Evolutionary conservation across 306 rosid species (phyloP), one percentile per base, ranked within the genome.

Genomic region (Rosa lucieae): DNA sequence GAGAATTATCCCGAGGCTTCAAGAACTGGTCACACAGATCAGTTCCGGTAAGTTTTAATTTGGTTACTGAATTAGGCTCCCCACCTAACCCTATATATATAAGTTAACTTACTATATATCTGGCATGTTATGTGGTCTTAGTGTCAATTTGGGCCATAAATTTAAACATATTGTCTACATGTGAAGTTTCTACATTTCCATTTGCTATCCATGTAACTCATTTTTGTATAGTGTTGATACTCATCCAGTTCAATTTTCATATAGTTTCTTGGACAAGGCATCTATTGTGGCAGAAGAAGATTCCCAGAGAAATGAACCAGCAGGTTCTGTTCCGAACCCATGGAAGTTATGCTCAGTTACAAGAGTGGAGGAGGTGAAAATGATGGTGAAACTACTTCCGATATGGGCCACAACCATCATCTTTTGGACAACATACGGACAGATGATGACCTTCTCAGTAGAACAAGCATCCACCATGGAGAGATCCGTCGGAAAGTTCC

Each of bases 391-490:
- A 48, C 84, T 94, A 29, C 82, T 92, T n/a, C 99, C 99, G 26
- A 82, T 92, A 82, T 94, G 97, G 99, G 97, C 95, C 63, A 94
- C 99, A 44, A 91, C 99, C 82, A 94, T 94, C 77, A 80, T 92
- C 80, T 94, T 94, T 82, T 94, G 99, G 99, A 94, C 97, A 51
- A 78, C 91, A 5, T 89, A 94, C 18, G 97, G 97, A 17, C 99
- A 94, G 75, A 82, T 94, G 97, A 89, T 94, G 73, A 94, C 99
- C 58, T 94, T 92, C 83, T 92, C 99, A 11, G 99, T 94, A 56
- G 99, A 87, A 79, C 99, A 94, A 89, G 99, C 99, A 40, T 51
- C 95, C 79, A 94, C 97, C 75, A 94, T 94, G 99, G 77, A 90
- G 35, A 88, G 99, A 63, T 86, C 87, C 5, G 5, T 92, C 1